Base-by-base conservation (phyloP, 257 asterid species). In the Solanum chmielewskii region DNA sequence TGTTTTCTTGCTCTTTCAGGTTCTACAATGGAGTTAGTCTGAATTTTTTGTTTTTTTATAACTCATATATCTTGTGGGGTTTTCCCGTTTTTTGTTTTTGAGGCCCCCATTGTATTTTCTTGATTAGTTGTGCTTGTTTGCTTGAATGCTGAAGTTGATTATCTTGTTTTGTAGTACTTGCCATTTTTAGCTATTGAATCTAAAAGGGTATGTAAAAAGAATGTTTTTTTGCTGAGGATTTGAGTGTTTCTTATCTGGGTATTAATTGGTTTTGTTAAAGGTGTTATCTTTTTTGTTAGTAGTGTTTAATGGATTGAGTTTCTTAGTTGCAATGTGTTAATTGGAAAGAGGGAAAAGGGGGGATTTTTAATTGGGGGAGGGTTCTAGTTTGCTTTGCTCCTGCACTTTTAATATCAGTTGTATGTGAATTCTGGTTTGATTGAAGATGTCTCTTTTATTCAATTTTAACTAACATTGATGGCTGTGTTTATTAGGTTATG, bases 281-380 rank as follows among this genome's bases (percentile, higher is more conserved):
- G 89, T 86, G 90, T 93, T 89, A 86, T 92, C 20, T 92, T 92
- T 89, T 83, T 88, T 27, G 69, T 75, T 68, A 18, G 87, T 74
- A 75, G 25, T 89, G 6, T 42, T 84, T 3, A 13, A 66, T 33
- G 11, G 6, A 44, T 44, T 89, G 87, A 86, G 49, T 83, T 83
- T 83, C 56, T 80, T 42, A 39, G 84, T 84, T 76, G 74, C 16
- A 18, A 52, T 86, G 77, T 37, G 31, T 69, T 69, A 45, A 85
- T 23, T 59, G 66, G 42, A 13, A 27, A 45, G 84, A 78, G 27
- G 8, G 12, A 25, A 78, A 78, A 9, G 3, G 14, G 3, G 60
- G 7, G 12, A 4, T 27, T 21, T 49, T 15, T 81, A 49, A 31
- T 49, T 49, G 7, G 69, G 39, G 52, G 31, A 80, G 7, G 25